These are phyloP conservation scores for Spinellus fusiger DNA, from an alignment of 192 early-diverging fungal species.

Conservation along the genomic window DNA sequence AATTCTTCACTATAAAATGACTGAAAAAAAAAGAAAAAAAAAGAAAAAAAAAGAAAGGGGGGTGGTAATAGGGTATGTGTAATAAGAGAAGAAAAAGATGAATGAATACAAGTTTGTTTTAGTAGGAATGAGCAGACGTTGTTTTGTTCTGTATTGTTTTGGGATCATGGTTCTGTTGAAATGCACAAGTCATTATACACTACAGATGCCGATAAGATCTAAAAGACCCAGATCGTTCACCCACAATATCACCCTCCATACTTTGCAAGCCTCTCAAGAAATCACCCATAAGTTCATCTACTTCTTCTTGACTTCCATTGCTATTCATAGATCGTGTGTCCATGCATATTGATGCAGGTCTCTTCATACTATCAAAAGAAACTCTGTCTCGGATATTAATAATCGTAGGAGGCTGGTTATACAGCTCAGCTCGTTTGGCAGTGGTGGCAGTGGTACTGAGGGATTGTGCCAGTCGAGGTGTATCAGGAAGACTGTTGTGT, in stretches of 20 bases:
- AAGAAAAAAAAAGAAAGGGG: too few relatives aligned
- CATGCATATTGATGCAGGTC: slow-evolving; percentile 15
- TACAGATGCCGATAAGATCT: slow-evolving; percentile 4
- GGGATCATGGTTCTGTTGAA: too few relatives aligned
- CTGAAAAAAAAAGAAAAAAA: too few relatives aligned
- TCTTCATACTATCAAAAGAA: slow-evolving; percentile 4
- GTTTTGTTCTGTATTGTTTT: too few relatives aligned
- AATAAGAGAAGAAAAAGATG: too few relatives aligned
- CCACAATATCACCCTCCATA: slow-evolving; percentile 29
- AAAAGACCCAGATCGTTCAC: slow-evolving; percentile 17
- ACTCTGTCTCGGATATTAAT: slow-evolving; percentile 6
- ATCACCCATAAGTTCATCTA: slow-evolving; percentile 25
- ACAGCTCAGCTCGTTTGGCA: neutral
- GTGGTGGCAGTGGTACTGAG: slow-evolving; percentile 1
- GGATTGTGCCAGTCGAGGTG: neutral
- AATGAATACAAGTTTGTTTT: too few relatives aligned
- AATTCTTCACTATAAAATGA: too few relatives aligned
- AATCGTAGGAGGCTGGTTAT: neutral
- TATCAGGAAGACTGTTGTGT: neutral
- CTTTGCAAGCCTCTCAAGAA: slow-evolving; percentile 28
- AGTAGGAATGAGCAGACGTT: too few relatives aligned
- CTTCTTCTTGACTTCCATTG: slow-evolving; percentile 1
- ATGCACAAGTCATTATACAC: too few relatives aligned
- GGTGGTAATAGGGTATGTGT: too few relatives aligned
- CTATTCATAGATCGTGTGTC: slow-evolving; percentile 4